A percentile compares a stretch with the other conserved stretches of the same genome.
Conservation (phyloP, 345 rosid species). For the Mallotus nudiflorus region DNA sequence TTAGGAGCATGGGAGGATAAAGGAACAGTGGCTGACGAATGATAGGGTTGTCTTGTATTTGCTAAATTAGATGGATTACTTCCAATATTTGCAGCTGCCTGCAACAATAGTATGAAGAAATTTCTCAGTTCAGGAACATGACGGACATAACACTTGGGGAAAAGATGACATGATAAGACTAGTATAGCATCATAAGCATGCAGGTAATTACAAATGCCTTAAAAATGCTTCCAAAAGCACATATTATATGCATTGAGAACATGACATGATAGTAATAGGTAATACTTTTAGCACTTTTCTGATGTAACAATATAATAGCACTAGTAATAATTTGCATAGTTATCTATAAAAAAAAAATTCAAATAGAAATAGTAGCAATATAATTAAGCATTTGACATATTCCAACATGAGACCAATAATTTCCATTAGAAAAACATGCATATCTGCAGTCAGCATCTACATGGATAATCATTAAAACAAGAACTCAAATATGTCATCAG, state of each 20-base stretch:
- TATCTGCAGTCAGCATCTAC: not conserved
- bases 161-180: not conserved
- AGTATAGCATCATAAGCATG: conserved; percentile 4
- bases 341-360: not conserved
- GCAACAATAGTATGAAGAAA: conserved; percentile 20
- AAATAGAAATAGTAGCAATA: not conserved
- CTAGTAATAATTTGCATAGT: not conserved
- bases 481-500: not conserved
- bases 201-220: not conserved
- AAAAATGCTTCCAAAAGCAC: not conserved
- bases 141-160: not conserved
- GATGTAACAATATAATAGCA: not conserved
- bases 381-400: not conserved
- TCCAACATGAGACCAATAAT: not conserved
- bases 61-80: conserved; percentile 33
- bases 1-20: conserved; percentile 35
- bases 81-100: conserved; percentile 47
- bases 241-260: not conserved
- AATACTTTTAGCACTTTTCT: not conserved
- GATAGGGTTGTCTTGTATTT: conserved; percentile 41
- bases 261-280: not conserved
- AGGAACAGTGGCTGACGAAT: conserved; percentile 38
- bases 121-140: conserved; percentile 11
- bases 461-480: too few species aligned
- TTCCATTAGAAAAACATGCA: not conserved